These are phyloP conservation scores for Umbelopsis isabellina DNA, from an alignment of 192 early-diverging fungal genomes.

Conservation along the genomic window DNA sequence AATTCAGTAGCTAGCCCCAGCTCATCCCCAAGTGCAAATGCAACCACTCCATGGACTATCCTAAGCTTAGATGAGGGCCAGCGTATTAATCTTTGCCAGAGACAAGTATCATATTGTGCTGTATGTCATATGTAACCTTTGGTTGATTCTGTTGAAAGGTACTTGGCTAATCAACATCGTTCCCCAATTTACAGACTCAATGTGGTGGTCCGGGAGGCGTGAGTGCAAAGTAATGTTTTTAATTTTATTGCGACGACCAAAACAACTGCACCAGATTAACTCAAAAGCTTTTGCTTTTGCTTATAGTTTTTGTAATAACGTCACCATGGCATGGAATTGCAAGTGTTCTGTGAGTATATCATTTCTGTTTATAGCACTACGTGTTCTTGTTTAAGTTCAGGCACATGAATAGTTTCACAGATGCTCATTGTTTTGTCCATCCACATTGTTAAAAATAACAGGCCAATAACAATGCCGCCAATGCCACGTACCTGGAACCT, in stretches of 20 bases:
- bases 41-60: constrained; percentile 15
- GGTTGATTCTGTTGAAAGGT: no score
- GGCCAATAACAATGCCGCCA: not conserved
- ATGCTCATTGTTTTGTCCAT: no score
- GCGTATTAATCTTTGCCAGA: constrained; percentile 30
- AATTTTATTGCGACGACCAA: not conserved
- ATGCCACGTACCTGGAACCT: constrained; percentile 25
- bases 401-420: not conserved
- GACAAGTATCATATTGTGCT: constrained; percentile 35
- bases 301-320: constrained; percentile 36
- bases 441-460: not conserved
- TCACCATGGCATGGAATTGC: constrained; percentile 36
- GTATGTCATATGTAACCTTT: not conserved
- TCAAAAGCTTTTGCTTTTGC: no score
- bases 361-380: not conserved
- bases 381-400: no score
- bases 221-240: constrained; percentile 27
- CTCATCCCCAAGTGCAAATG: not conserved
- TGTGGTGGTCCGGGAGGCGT: constrained; percentile 29
- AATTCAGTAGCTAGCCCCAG: not conserved
- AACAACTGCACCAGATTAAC: no score
- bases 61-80: constrained; percentile 25
- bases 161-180: not conserved
- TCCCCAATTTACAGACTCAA: constrained; percentile 16
- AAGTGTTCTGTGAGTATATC: constrained; percentile 27